Conservation (phyloP, 371 early-diverging fungal genomes). For the Circinella minor region DNA sequence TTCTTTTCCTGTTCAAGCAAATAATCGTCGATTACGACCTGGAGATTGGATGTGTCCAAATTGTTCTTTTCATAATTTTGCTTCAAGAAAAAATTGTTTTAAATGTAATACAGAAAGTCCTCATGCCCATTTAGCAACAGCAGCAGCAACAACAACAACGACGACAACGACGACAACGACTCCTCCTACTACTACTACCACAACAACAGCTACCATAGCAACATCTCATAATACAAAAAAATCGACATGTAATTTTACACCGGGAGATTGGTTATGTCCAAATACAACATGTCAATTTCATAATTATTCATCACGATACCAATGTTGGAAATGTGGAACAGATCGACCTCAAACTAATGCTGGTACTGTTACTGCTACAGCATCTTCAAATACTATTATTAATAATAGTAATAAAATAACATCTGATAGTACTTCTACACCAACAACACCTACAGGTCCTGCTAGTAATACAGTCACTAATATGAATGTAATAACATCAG, state of each 20-base stretch:
- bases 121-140: background rate
- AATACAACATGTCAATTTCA: constrained; percentile 59
- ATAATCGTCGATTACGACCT: constrained; percentile 52
- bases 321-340: constrained; percentile 46
- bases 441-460: constrained; percentile 12
- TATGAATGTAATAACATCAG: too few relatives aligned
- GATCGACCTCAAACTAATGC: constrained; percentile 23
- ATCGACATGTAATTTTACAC: constrained; percentile 16
- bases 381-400: background rate
- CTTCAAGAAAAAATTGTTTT: constrained; percentile 71
- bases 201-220: background rate
- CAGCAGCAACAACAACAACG: background rate
- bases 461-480: background rate
- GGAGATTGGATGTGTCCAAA: constrained; percentile 83
- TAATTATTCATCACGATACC: constrained; percentile 59
- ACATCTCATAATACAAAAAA: background rate
- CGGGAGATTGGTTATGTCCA: constrained; percentile 61
- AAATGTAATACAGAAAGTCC: constrained; percentile 68
- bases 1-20: constrained; percentile 60
- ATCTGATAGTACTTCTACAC: background rate
- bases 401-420: background rate
- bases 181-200: background rate
- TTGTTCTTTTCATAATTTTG: constrained; percentile 82
- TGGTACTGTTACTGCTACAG: background rate
- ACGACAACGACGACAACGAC: background rate